These are phyloP conservation scores for Alopecurus myosuroides DNA, from an alignment of 176 grass and related monocot species.

Conservation along the genomic window DNA sequence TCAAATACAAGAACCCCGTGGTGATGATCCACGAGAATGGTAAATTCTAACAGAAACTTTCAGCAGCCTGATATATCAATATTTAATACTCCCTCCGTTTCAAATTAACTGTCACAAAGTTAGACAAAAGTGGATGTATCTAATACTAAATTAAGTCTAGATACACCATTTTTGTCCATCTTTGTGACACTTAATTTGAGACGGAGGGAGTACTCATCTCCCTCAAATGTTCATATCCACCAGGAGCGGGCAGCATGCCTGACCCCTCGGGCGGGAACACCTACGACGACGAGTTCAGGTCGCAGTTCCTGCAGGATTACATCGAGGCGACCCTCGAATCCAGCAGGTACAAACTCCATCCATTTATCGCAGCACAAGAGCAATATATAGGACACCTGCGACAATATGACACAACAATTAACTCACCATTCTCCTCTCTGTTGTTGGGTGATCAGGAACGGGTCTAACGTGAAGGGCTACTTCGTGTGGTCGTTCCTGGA, in stretches of 20 bases:
- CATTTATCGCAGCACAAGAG: background rate
- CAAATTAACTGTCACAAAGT: too few species aligned
- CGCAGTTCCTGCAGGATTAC: conserved; percentile 44
- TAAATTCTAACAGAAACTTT: conserved; percentile 3
- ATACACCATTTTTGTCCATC: too few species aligned
- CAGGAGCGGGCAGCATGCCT: conserved; percentile 29
- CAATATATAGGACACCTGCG: background rate
- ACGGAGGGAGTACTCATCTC: too few species aligned
- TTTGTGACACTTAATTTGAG: too few species aligned
- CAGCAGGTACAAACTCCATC: conserved; percentile 25
- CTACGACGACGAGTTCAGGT: conserved; percentile 38
- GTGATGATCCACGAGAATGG: conserved; percentile 91
- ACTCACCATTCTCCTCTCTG: background rate
- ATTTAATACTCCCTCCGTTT: too few species aligned
- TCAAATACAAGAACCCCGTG: conserved; percentile 70
- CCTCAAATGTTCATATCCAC: background rate
- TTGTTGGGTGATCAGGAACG: conserved; percentile 45
- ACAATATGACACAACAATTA: background rate
- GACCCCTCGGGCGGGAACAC: background rate
- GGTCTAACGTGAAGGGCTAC: conserved; percentile 74
- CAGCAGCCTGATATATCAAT: background rate
- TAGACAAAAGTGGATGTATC: too few species aligned
- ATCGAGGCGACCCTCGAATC: conserved; percentile 48
- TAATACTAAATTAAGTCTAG: too few species aligned
- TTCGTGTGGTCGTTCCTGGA: conserved; percentile 94